Percentiles rank a stretch among this genome's conserved stretches.
Conservation (phyloP, 306 rosid species). For the Ormosia emarginata region DNA sequence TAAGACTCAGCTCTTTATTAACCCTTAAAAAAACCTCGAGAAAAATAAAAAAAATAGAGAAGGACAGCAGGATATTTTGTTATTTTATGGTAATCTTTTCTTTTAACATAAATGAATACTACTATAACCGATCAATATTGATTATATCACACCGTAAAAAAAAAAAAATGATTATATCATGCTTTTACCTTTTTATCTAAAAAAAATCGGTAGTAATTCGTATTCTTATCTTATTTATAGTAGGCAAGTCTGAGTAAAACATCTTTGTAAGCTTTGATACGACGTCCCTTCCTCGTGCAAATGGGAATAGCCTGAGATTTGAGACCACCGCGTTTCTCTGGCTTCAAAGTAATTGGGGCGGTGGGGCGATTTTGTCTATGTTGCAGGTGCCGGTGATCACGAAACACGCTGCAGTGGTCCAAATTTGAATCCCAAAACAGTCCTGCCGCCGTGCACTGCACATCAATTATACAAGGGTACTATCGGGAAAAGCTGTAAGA, state of each 20-base stretch:
- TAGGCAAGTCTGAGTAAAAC: not conserved
- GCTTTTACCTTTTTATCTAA: not conserved
- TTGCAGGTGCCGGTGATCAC: not conserved
- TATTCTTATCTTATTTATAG: not conserved
- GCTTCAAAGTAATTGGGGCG: constrained; percentile 1
- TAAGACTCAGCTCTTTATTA: no score
- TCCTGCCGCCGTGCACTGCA: not conserved
- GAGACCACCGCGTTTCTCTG: not conserved
- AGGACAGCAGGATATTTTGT: not conserved
- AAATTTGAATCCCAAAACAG: not conserved
- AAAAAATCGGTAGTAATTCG: not conserved
- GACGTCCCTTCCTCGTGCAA: not conserved
- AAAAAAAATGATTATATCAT: not conserved
- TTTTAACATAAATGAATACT: not conserved
- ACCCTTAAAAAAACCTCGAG: no score
- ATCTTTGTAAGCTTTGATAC: not conserved
- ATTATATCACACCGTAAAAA: no score
- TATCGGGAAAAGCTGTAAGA: not conserved
- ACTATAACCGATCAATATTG: no score
- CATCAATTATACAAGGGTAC: not conserved
- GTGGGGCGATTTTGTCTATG: not conserved
- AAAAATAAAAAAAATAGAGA: not conserved
- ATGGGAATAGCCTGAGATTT: not conserved
- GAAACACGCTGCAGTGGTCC: not conserved
- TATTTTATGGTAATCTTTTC: not conserved